Percentiles rank a stretch among this genome's conserved stretches.
phyloP scores from a whole-genome alignment of 2,329 filamentous ascomycete species.

The Pseudogymnoascus sp. region DNA sequence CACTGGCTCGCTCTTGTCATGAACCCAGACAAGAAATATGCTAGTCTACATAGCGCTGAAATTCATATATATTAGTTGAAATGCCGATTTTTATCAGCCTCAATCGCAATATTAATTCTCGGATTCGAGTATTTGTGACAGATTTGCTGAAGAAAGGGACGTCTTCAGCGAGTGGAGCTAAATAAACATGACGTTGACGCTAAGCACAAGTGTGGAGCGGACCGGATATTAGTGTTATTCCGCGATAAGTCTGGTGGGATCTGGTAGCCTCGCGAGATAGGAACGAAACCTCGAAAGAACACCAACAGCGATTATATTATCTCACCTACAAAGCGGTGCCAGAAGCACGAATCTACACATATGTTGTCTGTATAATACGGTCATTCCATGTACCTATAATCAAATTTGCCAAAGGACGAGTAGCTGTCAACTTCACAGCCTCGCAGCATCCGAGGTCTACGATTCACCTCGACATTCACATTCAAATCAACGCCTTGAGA shows the following conservation, averaged over 20 bases:
- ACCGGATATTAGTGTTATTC: background rate
- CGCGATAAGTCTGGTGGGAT: slow-evolving; percentile 3
- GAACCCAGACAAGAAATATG: background rate
- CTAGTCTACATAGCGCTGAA: background rate
- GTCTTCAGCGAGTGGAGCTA: background rate
- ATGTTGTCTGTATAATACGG: background rate
- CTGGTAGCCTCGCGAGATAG: background rate
- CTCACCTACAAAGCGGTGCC: background rate
- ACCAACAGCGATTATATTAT: background rate
- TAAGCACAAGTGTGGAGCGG: background rate
- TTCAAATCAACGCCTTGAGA: background rate
- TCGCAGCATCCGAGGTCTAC: background rate
- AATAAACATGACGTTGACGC: background rate
- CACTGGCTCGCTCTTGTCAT: background rate
- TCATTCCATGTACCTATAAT: background rate
- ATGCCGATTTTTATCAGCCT: background rate
- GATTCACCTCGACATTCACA: background rate
- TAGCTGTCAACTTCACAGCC: background rate
- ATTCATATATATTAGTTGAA: background rate
- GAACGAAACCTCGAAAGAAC: background rate
- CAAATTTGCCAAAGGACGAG: background rate
- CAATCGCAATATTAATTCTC: background rate
- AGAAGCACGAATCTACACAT: background rate
- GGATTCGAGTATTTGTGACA: background rate
- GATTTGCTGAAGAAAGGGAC: background rate